phyloP scores from a whole-genome alignment of 352 stramenopile species.

The Globisporangium nunn region DNA sequence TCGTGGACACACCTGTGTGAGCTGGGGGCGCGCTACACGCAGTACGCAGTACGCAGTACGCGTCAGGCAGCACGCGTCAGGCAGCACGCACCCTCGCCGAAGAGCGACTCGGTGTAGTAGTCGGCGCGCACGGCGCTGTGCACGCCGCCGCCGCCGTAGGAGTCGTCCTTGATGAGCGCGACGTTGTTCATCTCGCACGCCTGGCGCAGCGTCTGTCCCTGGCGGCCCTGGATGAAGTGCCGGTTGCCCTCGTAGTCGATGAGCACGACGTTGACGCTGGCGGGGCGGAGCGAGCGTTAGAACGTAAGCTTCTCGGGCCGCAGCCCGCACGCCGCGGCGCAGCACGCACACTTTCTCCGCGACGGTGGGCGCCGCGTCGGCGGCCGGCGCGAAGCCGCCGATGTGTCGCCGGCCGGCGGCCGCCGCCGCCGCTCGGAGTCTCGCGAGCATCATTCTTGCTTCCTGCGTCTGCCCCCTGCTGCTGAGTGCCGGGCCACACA shows the following conservation, averaged over 20 bases:
- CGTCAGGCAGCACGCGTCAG: too few species aligned
- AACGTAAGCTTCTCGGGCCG: too few species aligned
- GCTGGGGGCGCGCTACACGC: too few species aligned
- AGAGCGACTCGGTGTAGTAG: slow-evolving; percentile 86
- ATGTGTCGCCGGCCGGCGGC: slow-evolving; percentile 34
- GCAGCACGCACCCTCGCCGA: slow-evolving; percentile 51
- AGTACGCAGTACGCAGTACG: too few species aligned
- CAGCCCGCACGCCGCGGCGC: too few species aligned
- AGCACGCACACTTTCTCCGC: slow-evolving; percentile 52
- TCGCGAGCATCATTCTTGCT: slow-evolving; percentile 29
- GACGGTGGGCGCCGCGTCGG: slow-evolving; percentile 34
- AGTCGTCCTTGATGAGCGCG: slow-evolving; percentile 79
- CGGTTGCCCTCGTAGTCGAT: slow-evolving; percentile 86
- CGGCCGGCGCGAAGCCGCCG: slow-evolving; percentile 29
- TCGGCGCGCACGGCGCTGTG: slow-evolving; percentile 58
- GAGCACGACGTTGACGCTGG: slow-evolving; percentile 77
- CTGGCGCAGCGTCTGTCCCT: slow-evolving; percentile 76
- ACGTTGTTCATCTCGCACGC: slow-evolving; percentile 79
- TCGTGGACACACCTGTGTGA: not conserved
- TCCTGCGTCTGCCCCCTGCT: not conserved
- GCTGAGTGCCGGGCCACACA: not conserved
- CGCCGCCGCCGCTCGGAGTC: slow-evolving; percentile 20
- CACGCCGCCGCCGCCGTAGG: slow-evolving; percentile 63
- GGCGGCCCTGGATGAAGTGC: slow-evolving; percentile 73
- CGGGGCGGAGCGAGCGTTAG: not conserved